Conservation (phyloP, 2,329 filamentous ascomycete genomes). For the Emmonsiellopsis sp. region DNA sequence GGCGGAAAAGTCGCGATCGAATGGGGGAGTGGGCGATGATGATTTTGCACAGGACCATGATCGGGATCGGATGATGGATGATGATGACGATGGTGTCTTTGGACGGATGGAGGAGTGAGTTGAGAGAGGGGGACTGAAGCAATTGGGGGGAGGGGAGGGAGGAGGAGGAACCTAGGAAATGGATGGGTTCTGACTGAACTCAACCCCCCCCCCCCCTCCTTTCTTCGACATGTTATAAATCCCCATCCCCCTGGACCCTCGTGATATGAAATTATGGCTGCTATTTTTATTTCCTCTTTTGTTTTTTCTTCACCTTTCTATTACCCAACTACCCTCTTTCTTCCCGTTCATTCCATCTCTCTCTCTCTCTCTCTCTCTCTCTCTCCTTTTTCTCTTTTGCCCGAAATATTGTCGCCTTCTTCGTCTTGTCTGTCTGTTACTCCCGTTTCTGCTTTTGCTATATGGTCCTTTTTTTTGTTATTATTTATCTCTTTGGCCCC, state of each 20-base stretch:
- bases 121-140: not conserved
- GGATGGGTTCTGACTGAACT: too few species aligned
- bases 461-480: too few species aligned
- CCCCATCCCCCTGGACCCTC: not conserved
- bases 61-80: slow-evolving; percentile 55
- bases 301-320: too few species aligned
- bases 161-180: not conserved
- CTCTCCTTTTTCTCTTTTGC: too few species aligned
- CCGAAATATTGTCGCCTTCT: too few species aligned
- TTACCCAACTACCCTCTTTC: not conserved
- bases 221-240: not conserved
- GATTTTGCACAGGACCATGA: slow-evolving; percentile 42
- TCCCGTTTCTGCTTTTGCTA: too few species aligned
- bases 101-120: slow-evolving; percentile 83
- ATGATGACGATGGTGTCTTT: slow-evolving; percentile 93
- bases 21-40: slow-evolving; percentile 49
- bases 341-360: not conserved
- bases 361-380: not conserved
- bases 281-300: too few species aligned
- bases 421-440: too few species aligned
- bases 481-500: too few species aligned
- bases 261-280: too few species aligned
- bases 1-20: slow-evolving; percentile 41
- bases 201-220: too few species aligned
- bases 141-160: not conserved